Base-by-base conservation (phyloP, 768 basidiomycete species). In the Phylloporus sp. region DNA sequence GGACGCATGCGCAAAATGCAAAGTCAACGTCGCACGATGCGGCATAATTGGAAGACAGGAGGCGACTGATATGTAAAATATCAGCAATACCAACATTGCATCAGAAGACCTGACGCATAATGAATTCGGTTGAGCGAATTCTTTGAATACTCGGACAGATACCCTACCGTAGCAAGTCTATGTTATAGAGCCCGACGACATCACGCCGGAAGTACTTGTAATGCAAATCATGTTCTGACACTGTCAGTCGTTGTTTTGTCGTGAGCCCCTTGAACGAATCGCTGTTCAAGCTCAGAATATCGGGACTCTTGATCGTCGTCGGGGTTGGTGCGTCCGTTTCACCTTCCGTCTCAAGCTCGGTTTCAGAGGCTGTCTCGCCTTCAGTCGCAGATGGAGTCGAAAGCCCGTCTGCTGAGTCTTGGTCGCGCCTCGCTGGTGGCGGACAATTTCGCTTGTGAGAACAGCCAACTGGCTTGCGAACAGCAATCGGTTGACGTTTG, bases 181-280 rank as follows among this genome's bases (percentile, higher is more conserved):
- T 61, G 62, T 95, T 92, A 31, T 77, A 74, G 45, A 97, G 70
- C 22, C 91, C 76, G 18, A 98, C 80, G 3, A 84, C 77, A 64
- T 98, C 97, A 54, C 91, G 82, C 49, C 89, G 73, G 76, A 99
- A 97, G 70, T 93, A 99, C 60, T 84, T 81, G 70, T 90, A 85
- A 56, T 91, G 73, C 34, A 99, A 72, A 65, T 98, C 97, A 67
- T 97, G 94, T 64, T 92, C 85, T 2, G 93, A 90, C 18, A 78
- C 57, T 1, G 67, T 53, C 2, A 36, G 56, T 15, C 26, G 54
- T 11, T 29, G 55, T 7, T 29, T 42, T 9, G 13, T 49, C 6
- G 23, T 36, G 6, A 36, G 4, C 20, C 23, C 41, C 28, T 35
- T 58, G 39, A 50, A 49, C 5, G 47, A 57, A 2, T 49, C 58